Evolutionary conservation across 2,329 filamentous ascomycete species (phyloP), one percentile per base, ranked within the genome.

Genomic region (Bipolaris sorokiniana): DNA sequence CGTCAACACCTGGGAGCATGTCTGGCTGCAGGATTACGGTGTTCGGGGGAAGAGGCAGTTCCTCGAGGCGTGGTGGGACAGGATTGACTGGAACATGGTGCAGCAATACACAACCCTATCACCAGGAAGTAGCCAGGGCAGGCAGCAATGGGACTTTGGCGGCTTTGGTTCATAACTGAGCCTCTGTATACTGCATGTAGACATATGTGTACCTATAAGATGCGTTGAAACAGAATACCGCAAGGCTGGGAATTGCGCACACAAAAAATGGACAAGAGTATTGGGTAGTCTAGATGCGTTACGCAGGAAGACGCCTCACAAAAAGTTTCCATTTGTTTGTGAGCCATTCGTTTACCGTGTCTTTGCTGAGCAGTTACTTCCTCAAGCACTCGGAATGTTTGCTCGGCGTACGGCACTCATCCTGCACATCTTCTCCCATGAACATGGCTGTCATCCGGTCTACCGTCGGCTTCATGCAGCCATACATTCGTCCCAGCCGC

Each of bases 1-100:
- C 75, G 84, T 98, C 58, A 98, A 92, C 79, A 97, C 92, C 5
- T 99, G 95, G 95, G 89, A 98, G 81, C 95, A 98, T 78, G 88
- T 90, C 7, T 99, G 90, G 86, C 80, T 98, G 75, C 84, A 86
- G 53, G 92, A 98, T 76, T 97, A 90, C 77, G 89, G 89, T 5
- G 76, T 88, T 54, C 83, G 81, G 42, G 92, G 91, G 48, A 99
- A 97, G 86, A 81, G 82, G 51, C 78, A 81, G 50, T 99, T 86
- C 76, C 82, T 93, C 51, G 84, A 90, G 73, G 83, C 83, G 40
- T 98, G 94, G 94, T 99, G 95, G 95, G 79, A 91, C 48, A 82
- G 81, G 51, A 88, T 99, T 65, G 87, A 99, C 78, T 99, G 95
- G 95, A 80, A 88, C 48, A 82, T 84, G 59, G 93, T 97, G 48